Conservation (phyloP, 371 early-diverging fungal genomes). For the Synchytrium microbalum region DNA sequence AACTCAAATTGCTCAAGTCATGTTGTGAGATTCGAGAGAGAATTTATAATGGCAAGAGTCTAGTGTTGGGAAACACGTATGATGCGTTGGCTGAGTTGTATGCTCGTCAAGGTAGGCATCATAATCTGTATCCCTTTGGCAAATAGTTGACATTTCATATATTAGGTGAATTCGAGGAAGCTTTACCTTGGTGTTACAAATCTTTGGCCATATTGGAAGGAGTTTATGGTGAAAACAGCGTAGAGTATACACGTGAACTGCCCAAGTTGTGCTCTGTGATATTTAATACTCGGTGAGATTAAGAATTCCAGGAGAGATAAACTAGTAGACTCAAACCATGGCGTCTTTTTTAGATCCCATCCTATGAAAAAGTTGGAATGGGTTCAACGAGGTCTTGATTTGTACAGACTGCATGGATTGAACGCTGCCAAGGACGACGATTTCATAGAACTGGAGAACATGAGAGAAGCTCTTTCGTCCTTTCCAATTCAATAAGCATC, state of each 20-base stretch:
- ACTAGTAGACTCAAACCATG: too few relatives aligned
- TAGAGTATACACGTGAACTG: neutral
- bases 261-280: neutral
- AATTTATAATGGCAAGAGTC: neutral
- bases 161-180: neutral
- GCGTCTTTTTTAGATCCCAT: too few relatives aligned
- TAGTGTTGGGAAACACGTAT: neutral
- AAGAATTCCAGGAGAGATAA: too few relatives aligned
- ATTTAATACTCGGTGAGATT: too few relatives aligned
- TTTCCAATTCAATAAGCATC: too few relatives aligned
- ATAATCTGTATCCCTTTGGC: neutral
- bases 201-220: neutral
- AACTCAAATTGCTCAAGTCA: neutral
- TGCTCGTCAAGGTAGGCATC: neutral
- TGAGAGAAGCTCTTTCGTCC: too few relatives aligned
- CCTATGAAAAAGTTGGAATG: too few relatives aligned
- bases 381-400: too few relatives aligned
- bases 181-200: neutral
- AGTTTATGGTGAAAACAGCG: neutral
- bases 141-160: neutral
- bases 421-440: too few relatives aligned
- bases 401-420: too few relatives aligned
- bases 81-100: neutral
- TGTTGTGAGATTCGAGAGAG: neutral
- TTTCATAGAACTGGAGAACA: too few relatives aligned